These are phyloP conservation scores for Anthracocystis panici-leucophaei DNA, from an alignment of 1,284 basidiomycete genomes.

Conservation along the genomic window DNA sequence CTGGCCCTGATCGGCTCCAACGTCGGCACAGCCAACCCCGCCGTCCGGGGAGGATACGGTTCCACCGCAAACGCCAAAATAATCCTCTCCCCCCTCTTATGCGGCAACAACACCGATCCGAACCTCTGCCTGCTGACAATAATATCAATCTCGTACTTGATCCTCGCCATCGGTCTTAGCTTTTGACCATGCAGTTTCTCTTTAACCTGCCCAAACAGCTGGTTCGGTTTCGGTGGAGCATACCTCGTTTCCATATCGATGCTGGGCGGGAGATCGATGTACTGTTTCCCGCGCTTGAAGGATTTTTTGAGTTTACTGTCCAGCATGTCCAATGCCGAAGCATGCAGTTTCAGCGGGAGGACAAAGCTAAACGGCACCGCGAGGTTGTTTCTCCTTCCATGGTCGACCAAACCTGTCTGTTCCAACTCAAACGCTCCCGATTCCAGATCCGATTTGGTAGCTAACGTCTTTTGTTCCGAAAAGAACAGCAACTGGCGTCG, in stretches of 20 bases:
- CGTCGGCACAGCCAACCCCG: conserved; percentile 47
- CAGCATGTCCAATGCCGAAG: conserved; percentile 49
- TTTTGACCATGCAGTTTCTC: conserved; percentile 47
- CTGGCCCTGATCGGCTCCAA: conserved; percentile 35
- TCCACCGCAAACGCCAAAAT: conserved; percentile 50
- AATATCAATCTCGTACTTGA: conserved; percentile 57
- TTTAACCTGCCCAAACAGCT: conserved; percentile 39
- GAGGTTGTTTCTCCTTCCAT: conserved; percentile 51
- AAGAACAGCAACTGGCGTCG: conserved; percentile 50
- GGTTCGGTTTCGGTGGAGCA: conserved; percentile 39
- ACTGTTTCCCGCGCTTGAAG: conserved; percentile 47
- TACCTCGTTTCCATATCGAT: conserved; percentile 54
- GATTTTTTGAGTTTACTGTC: conserved; percentile 53
- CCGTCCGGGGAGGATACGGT: conserved; percentile 49
- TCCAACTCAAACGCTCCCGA: conserved; percentile 37
- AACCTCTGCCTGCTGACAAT: conserved; percentile 50
- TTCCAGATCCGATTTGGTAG: conserved; percentile 42
- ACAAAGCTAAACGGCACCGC: conserved; percentile 52
- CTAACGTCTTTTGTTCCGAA: conserved; percentile 45
- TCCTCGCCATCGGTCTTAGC: conserved; percentile 46
- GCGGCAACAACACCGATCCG: conserved; percentile 34
- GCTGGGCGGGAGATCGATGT: conserved; percentile 50
- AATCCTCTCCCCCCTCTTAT: conserved; percentile 48
- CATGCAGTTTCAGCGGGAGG: conserved; percentile 49
- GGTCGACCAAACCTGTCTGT: conserved; percentile 48